Base-by-base conservation (phyloP, 441 rosid genomes). In the Lepidium campestre region DNA sequence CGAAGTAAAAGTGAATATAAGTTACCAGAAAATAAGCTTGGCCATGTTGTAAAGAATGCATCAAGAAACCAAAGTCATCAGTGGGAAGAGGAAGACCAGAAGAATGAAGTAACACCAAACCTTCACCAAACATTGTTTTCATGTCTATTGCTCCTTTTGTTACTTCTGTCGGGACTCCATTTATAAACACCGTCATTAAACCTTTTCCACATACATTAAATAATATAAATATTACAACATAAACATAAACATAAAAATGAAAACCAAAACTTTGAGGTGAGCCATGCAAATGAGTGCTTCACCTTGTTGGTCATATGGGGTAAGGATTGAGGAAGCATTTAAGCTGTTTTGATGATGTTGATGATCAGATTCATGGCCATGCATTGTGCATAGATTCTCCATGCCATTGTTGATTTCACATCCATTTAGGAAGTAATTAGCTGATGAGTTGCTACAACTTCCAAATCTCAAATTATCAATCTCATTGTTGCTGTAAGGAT, bases 21-120 rank as follows among this genome's bases (percentile, higher is more conserved):
- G 42, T 75, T 84, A 93, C 98, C 88, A 90, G 87, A 79, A 86
- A 93, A 78, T 93, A 93, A 83, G 91, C 76, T 79, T 90, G 91
- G 57, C 98, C 97, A 64, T 82, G 91, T 56, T 86, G 86, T 81
- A 93, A 85, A 78, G 81, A 78, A 45, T 90, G 89, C 72, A 90
- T 73, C 72, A 83, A 67, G 71, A 79, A 82, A 35, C 98, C 97
- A 71, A 78, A 87, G 47, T 88, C 97, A 73, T 86, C 86, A 20
- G 67, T 72, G 41, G 96, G 96, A 20, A 93, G 55, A 17, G 93
- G 86, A 27, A 88, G 65, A 5, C 98, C 98, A 17, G 97, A 85
- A 54, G 97, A 80, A 52, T 73, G 55, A 53, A 93, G 79, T 81
- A 93, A 75, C 29, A 85, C 42, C 17, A 78, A 68, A 82, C 81